Percentiles rank a stretch among this genome's conserved stretches.
phyloP scores from a whole-genome alignment of 2,329 filamentous ascomycete species.

The Aspergillus sp. region DNA sequence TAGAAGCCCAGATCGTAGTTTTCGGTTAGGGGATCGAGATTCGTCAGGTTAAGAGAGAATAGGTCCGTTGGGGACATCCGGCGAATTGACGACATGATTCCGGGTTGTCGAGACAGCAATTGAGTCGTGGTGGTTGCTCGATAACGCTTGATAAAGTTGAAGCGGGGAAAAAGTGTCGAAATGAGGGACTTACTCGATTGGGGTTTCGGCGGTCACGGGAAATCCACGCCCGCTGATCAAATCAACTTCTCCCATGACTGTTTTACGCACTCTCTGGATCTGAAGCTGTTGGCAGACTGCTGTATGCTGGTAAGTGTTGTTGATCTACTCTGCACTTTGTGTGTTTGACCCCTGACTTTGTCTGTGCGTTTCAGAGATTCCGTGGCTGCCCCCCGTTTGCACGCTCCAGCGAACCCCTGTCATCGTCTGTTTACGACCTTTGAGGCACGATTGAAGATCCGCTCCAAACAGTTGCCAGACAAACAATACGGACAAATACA shows the following conservation, averaged over 20 bases:
- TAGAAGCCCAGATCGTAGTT: conserved; percentile 97
- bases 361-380: conserved; percentile 8
- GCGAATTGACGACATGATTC: conserved; percentile 76
- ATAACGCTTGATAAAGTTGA: background rate
- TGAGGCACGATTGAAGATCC: background rate
- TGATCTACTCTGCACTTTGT: background rate
- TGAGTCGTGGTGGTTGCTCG: background rate
- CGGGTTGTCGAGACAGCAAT: background rate
- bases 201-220: conserved; percentile 29
- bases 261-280: background rate
- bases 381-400: conserved; percentile 1
- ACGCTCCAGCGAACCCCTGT: background rate
- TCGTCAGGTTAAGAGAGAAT: conserved; percentile 87
- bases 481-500: background rate
- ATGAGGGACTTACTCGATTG: conserved; percentile 16
- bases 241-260: background rate
- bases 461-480: background rate
- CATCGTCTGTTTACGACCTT: background rate
- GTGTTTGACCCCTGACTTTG: conserved; percentile 1
- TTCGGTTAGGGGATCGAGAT: conserved; percentile 95
- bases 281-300: background rate
- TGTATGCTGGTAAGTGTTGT: background rate
- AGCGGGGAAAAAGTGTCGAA: conserved; percentile 6
- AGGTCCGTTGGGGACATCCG: conserved; percentile 82
- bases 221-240: conserved; percentile 8